phyloP scores from a whole-genome alignment of 768 basidiomycete species.

The Boletus insuetus region DNA sequence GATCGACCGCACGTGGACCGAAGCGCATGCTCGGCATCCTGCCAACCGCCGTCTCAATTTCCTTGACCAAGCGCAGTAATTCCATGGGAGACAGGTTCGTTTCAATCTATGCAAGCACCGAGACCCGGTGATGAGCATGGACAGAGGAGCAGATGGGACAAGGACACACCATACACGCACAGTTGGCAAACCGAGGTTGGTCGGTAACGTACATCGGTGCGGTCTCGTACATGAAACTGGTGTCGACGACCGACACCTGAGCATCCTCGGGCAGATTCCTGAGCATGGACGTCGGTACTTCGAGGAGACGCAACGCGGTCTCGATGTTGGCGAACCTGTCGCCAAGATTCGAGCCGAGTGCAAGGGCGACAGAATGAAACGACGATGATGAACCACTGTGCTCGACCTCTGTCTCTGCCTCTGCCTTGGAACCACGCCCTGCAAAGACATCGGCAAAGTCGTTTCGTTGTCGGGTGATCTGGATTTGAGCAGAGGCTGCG shows the following conservation, averaged over 20 bases:
- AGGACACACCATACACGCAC: slow-evolving; percentile 78
- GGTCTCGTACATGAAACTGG: slow-evolving; percentile 91
- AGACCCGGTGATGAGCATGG: not conserved
- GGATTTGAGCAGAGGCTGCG: slow-evolving; percentile 63
- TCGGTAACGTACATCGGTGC: slow-evolving; percentile 94
- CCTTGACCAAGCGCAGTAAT: slow-evolving; percentile 66
- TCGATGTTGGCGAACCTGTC: slow-evolving; percentile 84
- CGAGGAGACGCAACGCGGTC: slow-evolving; percentile 68
- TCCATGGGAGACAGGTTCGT: slow-evolving; percentile 61
- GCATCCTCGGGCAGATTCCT: slow-evolving; percentile 20
- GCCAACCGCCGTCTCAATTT: slow-evolving; percentile 72
- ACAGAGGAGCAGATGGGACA: not conserved
- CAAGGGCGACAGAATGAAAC: slow-evolving; percentile 55
- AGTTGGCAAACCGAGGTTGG: slow-evolving; percentile 87
- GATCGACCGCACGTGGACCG: slow-evolving; percentile 87
- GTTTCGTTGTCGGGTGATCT: slow-evolving; percentile 46
- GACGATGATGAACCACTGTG: not conserved
- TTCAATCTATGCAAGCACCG: slow-evolving; percentile 49
- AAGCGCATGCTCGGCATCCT: slow-evolving; percentile 75
- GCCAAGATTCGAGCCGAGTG: slow-evolving; percentile 88
- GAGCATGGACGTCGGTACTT: slow-evolving; percentile 41
- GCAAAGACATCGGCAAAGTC: slow-evolving; percentile 34
- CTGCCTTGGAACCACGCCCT: not conserved
- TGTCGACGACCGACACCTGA: slow-evolving; percentile 53
- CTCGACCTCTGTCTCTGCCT: no score